phyloP scores from a whole-genome alignment of 2,329 filamentous ascomycete genomes.

The Ceratocystis cubensis region DNA sequence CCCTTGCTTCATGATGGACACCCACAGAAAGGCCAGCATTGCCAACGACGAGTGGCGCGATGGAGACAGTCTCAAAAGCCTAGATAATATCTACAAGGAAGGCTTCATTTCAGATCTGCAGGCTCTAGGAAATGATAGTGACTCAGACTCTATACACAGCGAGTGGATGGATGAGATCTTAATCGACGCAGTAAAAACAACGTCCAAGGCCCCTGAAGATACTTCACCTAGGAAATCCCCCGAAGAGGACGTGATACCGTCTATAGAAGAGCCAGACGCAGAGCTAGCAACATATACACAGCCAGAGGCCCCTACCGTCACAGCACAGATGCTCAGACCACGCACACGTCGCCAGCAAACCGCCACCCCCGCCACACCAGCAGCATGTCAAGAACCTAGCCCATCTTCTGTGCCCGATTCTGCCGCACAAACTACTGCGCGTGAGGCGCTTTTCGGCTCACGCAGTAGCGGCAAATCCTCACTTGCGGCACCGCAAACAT shows the following conservation, averaged over 20 bases:
- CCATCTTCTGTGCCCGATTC: neutral
- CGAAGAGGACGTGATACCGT: neutral
- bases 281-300: neutral
- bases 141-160: constrained; percentile 33
- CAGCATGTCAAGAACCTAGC: neutral
- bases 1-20: neutral
- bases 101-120: neutral
- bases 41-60: neutral
- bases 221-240: neutral
- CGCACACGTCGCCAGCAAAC: neutral
- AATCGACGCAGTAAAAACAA: constrained; percentile 41
- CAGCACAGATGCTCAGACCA: constrained; percentile 14
- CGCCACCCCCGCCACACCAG: neutral
- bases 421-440: constrained; percentile 12
- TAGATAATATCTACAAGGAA: neutral
- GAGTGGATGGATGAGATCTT: constrained; percentile 47
- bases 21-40: neutral
- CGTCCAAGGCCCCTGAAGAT: constrained; percentile 27
- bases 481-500: constrained; percentile 29
- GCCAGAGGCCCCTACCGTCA: neutral
- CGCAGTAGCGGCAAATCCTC: constrained; percentile 23
- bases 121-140: constrained; percentile 19
- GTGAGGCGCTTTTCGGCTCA: constrained; percentile 5
- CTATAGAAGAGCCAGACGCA: neutral
- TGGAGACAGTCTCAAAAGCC: neutral